A percentile compares a stretch with the other conserved stretches of the same genome.
These are phyloP conservation scores for Aureobasidium sp. DNA, from an alignment of 2,329 filamentous ascomycete species.

Conservation along the genomic window DNA sequence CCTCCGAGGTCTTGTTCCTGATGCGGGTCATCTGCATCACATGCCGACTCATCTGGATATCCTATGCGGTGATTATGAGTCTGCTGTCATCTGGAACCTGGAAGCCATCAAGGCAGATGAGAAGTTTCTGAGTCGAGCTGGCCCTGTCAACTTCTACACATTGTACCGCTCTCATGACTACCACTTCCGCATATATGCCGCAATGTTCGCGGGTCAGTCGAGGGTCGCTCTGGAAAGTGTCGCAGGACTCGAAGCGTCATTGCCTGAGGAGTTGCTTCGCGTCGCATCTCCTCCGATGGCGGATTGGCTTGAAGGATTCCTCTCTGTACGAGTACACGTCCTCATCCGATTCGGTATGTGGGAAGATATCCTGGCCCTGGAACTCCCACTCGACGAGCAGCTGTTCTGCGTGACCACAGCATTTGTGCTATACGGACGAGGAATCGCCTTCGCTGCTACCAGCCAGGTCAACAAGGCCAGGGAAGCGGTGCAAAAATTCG, in stretches of 20 bases:
- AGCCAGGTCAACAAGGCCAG: slow-evolving; percentile 47
- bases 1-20: slow-evolving; percentile 57
- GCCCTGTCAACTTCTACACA: slow-evolving; percentile 64
- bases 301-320: slow-evolving; percentile 67
- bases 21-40: slow-evolving; percentile 62
- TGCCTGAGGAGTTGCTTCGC: slow-evolving; percentile 56
- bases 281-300: slow-evolving; percentile 56
- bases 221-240: slow-evolving; percentile 54
- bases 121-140: slow-evolving; percentile 51
- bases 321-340: slow-evolving; percentile 59
- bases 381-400: slow-evolving; percentile 47
- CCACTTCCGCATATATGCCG: slow-evolving; percentile 67
- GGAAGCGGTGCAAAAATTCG: slow-evolving; percentile 39
- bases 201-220: slow-evolving; percentile 66
- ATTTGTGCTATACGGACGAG: slow-evolving; percentile 59
- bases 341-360: slow-evolving; percentile 66
- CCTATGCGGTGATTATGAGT: slow-evolving; percentile 61
- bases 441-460: slow-evolving; percentile 55
- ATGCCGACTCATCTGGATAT: slow-evolving; percentile 75
- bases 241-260: slow-evolving; percentile 48
- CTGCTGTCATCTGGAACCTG: slow-evolving; percentile 58
- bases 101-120: slow-evolving; percentile 61
- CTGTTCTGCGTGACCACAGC: slow-evolving; percentile 65
- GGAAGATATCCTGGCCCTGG: slow-evolving; percentile 53
- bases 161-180: slow-evolving; percentile 68